A percentile compares a stretch with the other conserved stretches of the same genome.
Conservation (phyloP, 2,329 filamentous ascomycete genomes). For the Aspergillus oerlinghausenensis region DNA sequence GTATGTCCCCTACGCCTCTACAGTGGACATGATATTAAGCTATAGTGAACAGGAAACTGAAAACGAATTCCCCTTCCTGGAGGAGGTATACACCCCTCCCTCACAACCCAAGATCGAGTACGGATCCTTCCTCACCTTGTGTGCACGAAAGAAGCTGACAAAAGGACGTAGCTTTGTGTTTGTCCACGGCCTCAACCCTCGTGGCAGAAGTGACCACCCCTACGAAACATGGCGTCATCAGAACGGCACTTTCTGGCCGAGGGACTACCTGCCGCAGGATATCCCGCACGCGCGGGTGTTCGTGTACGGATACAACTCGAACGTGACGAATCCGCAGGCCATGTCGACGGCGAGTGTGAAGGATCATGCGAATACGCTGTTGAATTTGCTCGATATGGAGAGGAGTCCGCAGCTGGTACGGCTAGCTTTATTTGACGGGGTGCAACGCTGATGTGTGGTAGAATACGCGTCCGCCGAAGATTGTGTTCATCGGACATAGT, state of each 20-base stretch:
- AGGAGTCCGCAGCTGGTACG: slow-evolving; percentile 22
- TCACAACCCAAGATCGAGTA: slow-evolving; percentile 27
- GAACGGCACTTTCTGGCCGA: slow-evolving; percentile 24
- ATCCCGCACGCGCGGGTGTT: slow-evolving; percentile 28
- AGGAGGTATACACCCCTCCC: slow-evolving; percentile 24
- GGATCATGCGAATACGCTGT: slow-evolving; percentile 31
- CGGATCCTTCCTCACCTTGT: background rate
- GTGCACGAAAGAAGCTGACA: background rate
- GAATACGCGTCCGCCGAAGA: slow-evolving; percentile 22
- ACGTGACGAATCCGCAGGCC: slow-evolving; percentile 25
- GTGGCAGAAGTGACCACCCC: slow-evolving; percentile 27
- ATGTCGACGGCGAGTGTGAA: slow-evolving; percentile 33
- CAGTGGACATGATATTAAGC: slow-evolving; percentile 16
- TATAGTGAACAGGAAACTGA: slow-evolving; percentile 6
- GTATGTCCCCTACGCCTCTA: background rate
- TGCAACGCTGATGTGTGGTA: background rate
- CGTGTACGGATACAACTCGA: slow-evolving; percentile 31
- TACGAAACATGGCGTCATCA: slow-evolving; percentile 31
- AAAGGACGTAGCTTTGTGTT: slow-evolving; percentile 22
- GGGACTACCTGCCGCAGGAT: slow-evolving; percentile 22
- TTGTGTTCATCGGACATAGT: slow-evolving; percentile 30
- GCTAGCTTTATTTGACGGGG: rapidly evolving
- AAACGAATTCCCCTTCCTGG: slow-evolving; percentile 28
- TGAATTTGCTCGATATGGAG: slow-evolving; percentile 31
- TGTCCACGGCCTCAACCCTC: slow-evolving; percentile 29